A percentile compares a stretch with the other conserved stretches of the same genome.
phyloP scores from a whole-genome alignment of 2,329 filamentous ascomycete species.

The Camillea tinctor region DNA sequence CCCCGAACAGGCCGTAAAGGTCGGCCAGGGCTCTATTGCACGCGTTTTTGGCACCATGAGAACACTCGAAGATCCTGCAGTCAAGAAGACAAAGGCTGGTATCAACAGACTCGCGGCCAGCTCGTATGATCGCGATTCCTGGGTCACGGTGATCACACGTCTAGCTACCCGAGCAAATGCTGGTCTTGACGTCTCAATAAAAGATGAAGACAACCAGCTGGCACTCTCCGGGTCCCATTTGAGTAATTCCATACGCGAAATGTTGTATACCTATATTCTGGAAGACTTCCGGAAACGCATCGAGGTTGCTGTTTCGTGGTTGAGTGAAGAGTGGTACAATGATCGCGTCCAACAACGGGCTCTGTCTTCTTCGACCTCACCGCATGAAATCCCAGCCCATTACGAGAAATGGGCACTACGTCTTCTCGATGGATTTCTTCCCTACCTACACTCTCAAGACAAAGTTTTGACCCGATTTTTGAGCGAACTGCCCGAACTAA shows the following conservation, averaged over 20 bases:
- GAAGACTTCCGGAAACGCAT: slow-evolving; percentile 90
- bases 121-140: slow-evolving; percentile 81
- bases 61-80: slow-evolving; percentile 64
- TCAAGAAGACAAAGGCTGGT: slow-evolving; percentile 65
- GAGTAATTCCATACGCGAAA: slow-evolving; percentile 71
- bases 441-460: slow-evolving; percentile 88
- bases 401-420: slow-evolving; percentile 79
- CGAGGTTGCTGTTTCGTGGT: slow-evolving; percentile 87
- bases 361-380: slow-evolving; percentile 40
- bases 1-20: slow-evolving; percentile 67
- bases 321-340: slow-evolving; percentile 98
- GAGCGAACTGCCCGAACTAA: slow-evolving; percentile 84
- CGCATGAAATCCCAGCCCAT: slow-evolving; percentile 54
- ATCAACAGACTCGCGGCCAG: slow-evolving; percentile 83
- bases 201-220: slow-evolving; percentile 52
- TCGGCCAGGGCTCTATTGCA: slow-evolving; percentile 71
- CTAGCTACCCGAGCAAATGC: slow-evolving; percentile 77
- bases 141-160: slow-evolving; percentile 84
- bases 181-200: slow-evolving; percentile 62
- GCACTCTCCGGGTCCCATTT: slow-evolving; percentile 39
- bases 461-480: slow-evolving; percentile 88
- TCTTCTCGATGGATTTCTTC: slow-evolving; percentile 84
- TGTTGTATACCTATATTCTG: slow-evolving; percentile 80
- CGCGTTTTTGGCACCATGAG: slow-evolving; percentile 78
- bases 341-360: slow-evolving; percentile 59